Evolutionary conservation across 2,329 filamentous ascomycete genomes (phyloP).

Genomic region (Neonectria coccinea): DNA sequence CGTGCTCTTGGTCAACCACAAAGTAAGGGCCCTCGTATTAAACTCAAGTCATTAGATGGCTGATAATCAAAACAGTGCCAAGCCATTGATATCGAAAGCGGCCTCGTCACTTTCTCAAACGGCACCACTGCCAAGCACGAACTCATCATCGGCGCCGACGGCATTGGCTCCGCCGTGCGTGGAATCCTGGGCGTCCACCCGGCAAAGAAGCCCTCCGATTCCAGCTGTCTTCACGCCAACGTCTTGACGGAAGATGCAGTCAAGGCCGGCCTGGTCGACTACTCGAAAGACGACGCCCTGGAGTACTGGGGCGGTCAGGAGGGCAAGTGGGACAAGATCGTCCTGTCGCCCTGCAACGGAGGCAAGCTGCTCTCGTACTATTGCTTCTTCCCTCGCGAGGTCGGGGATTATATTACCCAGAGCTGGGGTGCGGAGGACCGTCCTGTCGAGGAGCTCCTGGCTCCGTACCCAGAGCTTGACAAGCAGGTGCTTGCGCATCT

Average conservation of each 20-base stretch:
- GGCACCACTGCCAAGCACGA: slow-evolving; percentile 64
- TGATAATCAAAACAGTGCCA: slow-evolving; percentile 51
- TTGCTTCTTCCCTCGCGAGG: slow-evolving; percentile 71
- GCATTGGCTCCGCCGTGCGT: slow-evolving; percentile 74
- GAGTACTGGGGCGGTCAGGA: slow-evolving; percentile 79
- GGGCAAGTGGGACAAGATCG: slow-evolving; percentile 75
- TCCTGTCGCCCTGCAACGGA: slow-evolving; percentile 75
- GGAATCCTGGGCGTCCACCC: slow-evolving; percentile 72
- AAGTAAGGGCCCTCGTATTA: slow-evolving; percentile 48
- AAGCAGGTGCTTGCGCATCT: slow-evolving; percentile 67
- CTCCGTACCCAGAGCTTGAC: slow-evolving; percentile 71
- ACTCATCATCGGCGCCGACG: slow-evolving; percentile 72
- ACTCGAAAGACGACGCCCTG: slow-evolving; percentile 69
- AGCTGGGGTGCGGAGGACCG: slow-evolving; percentile 66
- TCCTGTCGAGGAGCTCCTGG: slow-evolving; percentile 69
- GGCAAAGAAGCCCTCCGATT: slow-evolving; percentile 68
- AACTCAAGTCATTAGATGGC: neutral
- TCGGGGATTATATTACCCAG: slow-evolving; percentile 66
- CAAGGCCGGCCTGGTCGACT: slow-evolving; percentile 70
- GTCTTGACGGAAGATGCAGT: slow-evolving; percentile 71
- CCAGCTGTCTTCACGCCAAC: slow-evolving; percentile 74
- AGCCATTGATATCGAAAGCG: slow-evolving; percentile 63
- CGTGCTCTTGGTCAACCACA: slow-evolving; percentile 67
- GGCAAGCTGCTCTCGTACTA: slow-evolving; percentile 76
- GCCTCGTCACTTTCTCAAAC: slow-evolving; percentile 65